Evolutionary conservation across 441 rosid species (phyloP), one percentile per base, ranked within the genome.

Genomic region (Gossypium trilobum): DNA sequence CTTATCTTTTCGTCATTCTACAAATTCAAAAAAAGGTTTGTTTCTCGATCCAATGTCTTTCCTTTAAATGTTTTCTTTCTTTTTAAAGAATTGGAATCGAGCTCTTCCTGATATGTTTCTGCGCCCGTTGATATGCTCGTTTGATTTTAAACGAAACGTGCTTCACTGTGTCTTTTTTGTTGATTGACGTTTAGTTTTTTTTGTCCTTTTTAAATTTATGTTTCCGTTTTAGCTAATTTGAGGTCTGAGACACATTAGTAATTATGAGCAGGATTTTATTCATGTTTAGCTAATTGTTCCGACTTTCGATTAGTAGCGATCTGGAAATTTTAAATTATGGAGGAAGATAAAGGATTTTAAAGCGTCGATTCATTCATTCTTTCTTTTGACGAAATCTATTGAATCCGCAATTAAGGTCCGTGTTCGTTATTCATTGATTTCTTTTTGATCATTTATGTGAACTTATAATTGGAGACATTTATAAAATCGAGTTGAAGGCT

Each of bases 341-440:
- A 29, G 17, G 2, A 17, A 33, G 23, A 8, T 57, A 1, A 48
- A 31, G 61, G 33, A 57, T 44, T 19, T 55, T 56, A 1, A 70
- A 10, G 13, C 36, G 4, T 50, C 36, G 55, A 66, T 72, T 27
- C 48, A 10, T 17, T 60, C 31, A 0, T 33, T 72, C 27, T 17
- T 67, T 52, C 61, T 62, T 63, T 14, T 10, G n/a, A 51, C 42
- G 44, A 60, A 72, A 61, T 25, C 19, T 67, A 48, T 63, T 68
- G 63, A 55, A 75, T 52, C 52, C 51, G 48, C 59, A 50, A 58
- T 58, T 19, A n/a, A n/a, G 25, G 63, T 67, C 19, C 71, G 11
- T 46, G 23, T 48, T 10, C 14, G 42, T 8, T 9, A 1, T 42
- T 54, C n/a, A 44, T 16, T 19, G 74, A 70, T 57, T 39, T 57